Conservation (phyloP, 176 grass and related monocot genomes). For the Rhynchospora pubera region DNA sequence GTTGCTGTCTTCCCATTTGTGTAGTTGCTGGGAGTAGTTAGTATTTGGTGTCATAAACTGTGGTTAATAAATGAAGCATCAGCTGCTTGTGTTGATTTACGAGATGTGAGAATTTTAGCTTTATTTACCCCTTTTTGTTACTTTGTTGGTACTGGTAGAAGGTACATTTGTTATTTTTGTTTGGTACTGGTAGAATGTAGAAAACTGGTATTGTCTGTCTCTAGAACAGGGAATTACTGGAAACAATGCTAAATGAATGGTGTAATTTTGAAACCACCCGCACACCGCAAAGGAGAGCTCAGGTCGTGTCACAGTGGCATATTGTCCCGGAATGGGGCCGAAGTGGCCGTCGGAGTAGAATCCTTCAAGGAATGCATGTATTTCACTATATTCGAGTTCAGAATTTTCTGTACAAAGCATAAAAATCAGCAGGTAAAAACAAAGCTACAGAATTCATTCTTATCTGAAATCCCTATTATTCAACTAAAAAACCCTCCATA, state of each 20-base stretch:
- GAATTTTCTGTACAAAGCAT: neutral
- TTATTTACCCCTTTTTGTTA: neutral
- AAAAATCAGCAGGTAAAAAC: neutral
- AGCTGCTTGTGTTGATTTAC: neutral
- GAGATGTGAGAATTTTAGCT: neutral
- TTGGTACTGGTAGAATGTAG: neutral
- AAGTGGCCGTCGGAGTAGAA: neutral
- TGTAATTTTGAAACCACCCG: too few relatives aligned
- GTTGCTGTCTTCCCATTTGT: neutral
- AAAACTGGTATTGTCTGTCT: neutral
- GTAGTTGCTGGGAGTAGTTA: neutral
- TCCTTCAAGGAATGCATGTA: neutral
- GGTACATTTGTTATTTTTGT: neutral
- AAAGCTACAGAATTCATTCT: neutral
- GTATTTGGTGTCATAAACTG: neutral
- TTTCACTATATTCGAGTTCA: neutral
- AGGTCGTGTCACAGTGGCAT: too few relatives aligned
- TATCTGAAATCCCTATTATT: neutral
- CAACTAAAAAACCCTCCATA: neutral
- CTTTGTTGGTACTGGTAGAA: neutral
- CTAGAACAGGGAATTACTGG: neutral
- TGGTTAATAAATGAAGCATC: neutral
- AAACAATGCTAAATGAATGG: neutral
- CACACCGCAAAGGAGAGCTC: too few relatives aligned
- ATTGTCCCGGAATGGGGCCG: too few relatives aligned